Conservation (phyloP, 495 filamentous ascomycete genomes). For the Neurospora sp. region DNA sequence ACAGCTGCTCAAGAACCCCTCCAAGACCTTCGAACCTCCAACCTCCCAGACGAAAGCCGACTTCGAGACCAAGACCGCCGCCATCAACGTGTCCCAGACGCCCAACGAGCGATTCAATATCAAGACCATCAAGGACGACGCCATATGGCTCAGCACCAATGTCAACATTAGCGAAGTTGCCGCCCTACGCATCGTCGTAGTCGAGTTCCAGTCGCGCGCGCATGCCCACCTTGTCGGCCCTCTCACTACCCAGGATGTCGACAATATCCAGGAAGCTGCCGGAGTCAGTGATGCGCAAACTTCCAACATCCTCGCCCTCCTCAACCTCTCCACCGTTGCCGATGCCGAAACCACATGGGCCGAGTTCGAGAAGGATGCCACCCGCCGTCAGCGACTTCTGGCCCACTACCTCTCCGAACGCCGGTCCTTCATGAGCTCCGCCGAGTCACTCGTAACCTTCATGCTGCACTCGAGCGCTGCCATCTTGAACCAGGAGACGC, state of each 20-base stretch:
- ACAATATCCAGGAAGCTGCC: conserved; percentile 55
- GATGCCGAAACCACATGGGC: conserved; percentile 40
- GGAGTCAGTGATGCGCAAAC: conserved; percentile 46
- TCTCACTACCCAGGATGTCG: conserved; percentile 57
- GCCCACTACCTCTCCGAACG: conserved; percentile 62
- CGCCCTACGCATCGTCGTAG: conserved; percentile 66
- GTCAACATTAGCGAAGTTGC: conserved; percentile 70
- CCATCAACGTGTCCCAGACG: conserved; percentile 74
- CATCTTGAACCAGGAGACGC: conserved; percentile 16
- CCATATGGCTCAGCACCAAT: conserved; percentile 71
- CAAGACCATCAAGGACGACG: conserved; percentile 74
- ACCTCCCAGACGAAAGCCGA: conserved; percentile 50
- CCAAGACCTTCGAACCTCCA: conserved; percentile 51
- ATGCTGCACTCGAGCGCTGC: conserved; percentile 25
- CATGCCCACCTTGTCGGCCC: conserved; percentile 52
- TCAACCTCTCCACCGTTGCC: conserved; percentile 29
- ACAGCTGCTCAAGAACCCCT: conserved; percentile 52
- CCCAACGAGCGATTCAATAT: conserved; percentile 61
- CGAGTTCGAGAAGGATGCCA: conserved; percentile 46
- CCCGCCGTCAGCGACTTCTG: conserved; percentile 52
- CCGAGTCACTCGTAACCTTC: conserved; percentile 33
- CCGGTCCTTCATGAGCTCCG: conserved; percentile 42
- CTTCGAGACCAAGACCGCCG: conserved; percentile 80
- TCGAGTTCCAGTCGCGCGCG: conserved; percentile 76
- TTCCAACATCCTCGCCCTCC: conserved; percentile 33